These are phyloP conservation scores for Penicillium fimorum DNA, from an alignment of 495 filamentous ascomycete genomes.

Conservation along the genomic window DNA sequence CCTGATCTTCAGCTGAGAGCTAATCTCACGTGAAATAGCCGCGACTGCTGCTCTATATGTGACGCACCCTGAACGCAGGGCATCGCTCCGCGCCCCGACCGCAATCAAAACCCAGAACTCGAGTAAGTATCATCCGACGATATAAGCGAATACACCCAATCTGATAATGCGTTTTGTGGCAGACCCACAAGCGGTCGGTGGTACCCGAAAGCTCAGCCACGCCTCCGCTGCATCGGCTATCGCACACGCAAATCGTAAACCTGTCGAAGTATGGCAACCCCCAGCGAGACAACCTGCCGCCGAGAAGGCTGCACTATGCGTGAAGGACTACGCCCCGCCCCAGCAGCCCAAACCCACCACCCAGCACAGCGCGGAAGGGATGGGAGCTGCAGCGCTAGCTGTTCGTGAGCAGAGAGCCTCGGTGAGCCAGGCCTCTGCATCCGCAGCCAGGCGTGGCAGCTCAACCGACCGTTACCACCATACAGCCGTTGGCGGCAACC, in stretches of 20 bases:
- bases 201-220: conserved; percentile 62
- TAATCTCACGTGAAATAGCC: conserved; percentile 35
- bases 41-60: conserved; percentile 55
- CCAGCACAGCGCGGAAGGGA: conserved; percentile 55
- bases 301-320: conserved; percentile 64
- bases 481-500: conserved; percentile 52
- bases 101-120: conserved; percentile 22
- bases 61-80: conserved; percentile 43
- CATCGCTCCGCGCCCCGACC: conserved; percentile 34
- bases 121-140: conserved; percentile 23
- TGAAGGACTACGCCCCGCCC: conserved; percentile 63
- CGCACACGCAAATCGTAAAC: conserved; percentile 66
- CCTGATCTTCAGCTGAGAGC: conserved; percentile 13
- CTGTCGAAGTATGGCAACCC: conserved; percentile 56
- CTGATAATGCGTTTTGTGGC: conserved; percentile 44
- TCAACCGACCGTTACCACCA: conserved; percentile 34
- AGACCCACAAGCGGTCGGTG: conserved; percentile 65
- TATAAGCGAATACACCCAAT: not conserved
- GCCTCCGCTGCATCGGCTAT: conserved; percentile 74
- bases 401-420: conserved; percentile 53
- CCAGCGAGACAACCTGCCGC: conserved; percentile 60
- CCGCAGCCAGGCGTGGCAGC: conserved; percentile 13
- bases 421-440: conserved; percentile 11
- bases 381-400: conserved; percentile 72
- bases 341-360: conserved; percentile 52